These are phyloP conservation scores for Akebia trifoliata DNA, from an alignment of 164 flowering plant genomes.

Conservation along the genomic window DNA sequence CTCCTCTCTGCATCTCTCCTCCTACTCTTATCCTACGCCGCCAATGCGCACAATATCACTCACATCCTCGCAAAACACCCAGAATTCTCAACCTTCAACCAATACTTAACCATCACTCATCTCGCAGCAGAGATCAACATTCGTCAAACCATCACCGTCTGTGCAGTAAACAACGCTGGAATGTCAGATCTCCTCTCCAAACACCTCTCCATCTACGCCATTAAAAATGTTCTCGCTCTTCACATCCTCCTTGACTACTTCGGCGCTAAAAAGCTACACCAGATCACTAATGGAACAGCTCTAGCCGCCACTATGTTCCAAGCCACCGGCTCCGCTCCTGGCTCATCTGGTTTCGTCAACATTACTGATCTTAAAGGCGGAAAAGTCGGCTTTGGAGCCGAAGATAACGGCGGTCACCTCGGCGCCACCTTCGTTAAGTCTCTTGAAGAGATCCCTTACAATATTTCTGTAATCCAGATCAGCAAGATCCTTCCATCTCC, in stretches of 20 bases:
- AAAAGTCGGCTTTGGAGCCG: constrained; percentile 63
- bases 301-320: constrained; percentile 61
- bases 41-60: constrained; percentile 77
- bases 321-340: constrained; percentile 68
- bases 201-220: constrained; percentile 42
- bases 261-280: constrained; percentile 82
- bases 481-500: constrained; percentile 50
- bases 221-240: constrained; percentile 67
- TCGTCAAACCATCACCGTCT: constrained; percentile 71
- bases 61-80: constrained; percentile 67
- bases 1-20: constrained; percentile 13
- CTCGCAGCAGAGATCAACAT: constrained; percentile 80
- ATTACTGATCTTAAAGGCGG: constrained; percentile 74
- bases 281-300: constrained; percentile 57
- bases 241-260: constrained; percentile 76
- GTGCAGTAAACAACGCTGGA: constrained; percentile 67
- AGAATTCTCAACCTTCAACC: constrained; percentile 76
- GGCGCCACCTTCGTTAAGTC: constrained; percentile 61
- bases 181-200: constrained; percentile 57
- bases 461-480: constrained; percentile 73
- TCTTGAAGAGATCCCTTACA: constrained; percentile 62
- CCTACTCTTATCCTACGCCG: constrained; percentile 17
- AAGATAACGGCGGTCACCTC: constrained; percentile 38
- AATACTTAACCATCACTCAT: constrained; percentile 65
- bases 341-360: constrained; percentile 67